phyloP scores from a whole-genome alignment of 2,329 filamentous ascomycete species.

The Monascus ruber region DNA sequence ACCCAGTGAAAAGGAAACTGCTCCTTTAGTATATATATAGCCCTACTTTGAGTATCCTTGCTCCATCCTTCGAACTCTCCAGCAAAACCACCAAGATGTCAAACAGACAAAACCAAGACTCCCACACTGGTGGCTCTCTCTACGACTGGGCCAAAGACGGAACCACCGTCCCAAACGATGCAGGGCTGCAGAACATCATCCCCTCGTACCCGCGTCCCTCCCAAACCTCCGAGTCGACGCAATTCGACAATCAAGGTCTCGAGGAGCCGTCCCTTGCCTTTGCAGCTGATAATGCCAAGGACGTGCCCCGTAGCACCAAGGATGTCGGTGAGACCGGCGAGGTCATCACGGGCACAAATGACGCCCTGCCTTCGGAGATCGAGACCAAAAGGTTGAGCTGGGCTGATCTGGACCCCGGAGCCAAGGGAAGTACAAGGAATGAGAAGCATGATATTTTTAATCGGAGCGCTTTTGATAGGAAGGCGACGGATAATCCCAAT shows the following conservation, averaged over 20 bases:
- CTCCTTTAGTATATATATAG: too few species aligned
- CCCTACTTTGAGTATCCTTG: too few species aligned
- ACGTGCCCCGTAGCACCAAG: slow-evolving; percentile 30
- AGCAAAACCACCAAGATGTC: slow-evolving; percentile 1
- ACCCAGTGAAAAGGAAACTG: too few species aligned
- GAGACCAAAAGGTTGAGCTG: slow-evolving; percentile 24
- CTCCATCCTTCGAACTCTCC: too few species aligned
- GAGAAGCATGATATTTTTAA: slow-evolving; percentile 29
- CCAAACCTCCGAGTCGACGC: slow-evolving; percentile 24
- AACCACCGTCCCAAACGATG: slow-evolving; percentile 36
- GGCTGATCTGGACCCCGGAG: slow-evolving; percentile 22
- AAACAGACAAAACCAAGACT: slow-evolving; percentile 3
- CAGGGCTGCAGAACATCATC: slow-evolving; percentile 34
- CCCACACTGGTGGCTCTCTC: slow-evolving; percentile 27
- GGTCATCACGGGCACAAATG: slow-evolving; percentile 31
- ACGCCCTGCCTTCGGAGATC: slow-evolving; percentile 24
- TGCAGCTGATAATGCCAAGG: slow-evolving; percentile 38
- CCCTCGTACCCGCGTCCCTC: slow-evolving; percentile 39
- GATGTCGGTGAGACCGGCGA: slow-evolving; percentile 27
- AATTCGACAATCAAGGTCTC: slow-evolving; percentile 22
- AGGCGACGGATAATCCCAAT: slow-evolving; percentile 24
- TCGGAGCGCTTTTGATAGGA: slow-evolving; percentile 26
- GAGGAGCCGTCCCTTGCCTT: slow-evolving; percentile 25
- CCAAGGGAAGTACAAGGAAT: slow-evolving; percentile 26
- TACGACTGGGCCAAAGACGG: slow-evolving; percentile 29